Base-by-base conservation (phyloP, 2,329 filamentous ascomycete species). In the Penicillium thymicola region DNA sequence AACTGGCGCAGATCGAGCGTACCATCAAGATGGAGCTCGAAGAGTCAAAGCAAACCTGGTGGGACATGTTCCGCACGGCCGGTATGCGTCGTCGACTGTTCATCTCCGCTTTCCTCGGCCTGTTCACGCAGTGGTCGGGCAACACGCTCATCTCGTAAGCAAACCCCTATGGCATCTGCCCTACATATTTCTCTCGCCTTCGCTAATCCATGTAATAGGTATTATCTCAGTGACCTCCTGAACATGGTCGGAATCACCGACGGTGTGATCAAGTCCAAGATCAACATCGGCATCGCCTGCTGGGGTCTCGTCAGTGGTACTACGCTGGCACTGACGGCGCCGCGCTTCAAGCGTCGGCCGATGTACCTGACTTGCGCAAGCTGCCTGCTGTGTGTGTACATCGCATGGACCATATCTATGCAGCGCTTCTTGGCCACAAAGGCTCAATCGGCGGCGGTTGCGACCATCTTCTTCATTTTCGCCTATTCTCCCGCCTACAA, bases 401-500 rank as follows among this genome's bases (percentile, higher is more conserved):
- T 82, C 38, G 75, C 73, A 25, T 84, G 82, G 76, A 86, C 83
- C 0, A 76, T 85, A 37, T 77, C 75, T 67, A 76, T 60, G 72
- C 73, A 44, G 70, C 72, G 45, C 55, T 70, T 62, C 64, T 68
- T 47, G 67, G 69, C 23, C 25, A 70, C 70, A 11, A 61, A 72
- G 23, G 74, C 76, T 34, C 62, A 65, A 16, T 72, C 76, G 25
- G 73, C 76, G 3, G 75, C 75, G 9, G 69, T 69, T 10, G 64
- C 73, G 7, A 70, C 77, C 37, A 64, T 86, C 32, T 80, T 86
- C 70, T 87, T 85, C 70, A 84, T 83, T 62, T 87, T 85, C 59
- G 74, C 78, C 4, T 87, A 85, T 68, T 79, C 78, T 10, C 82
- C 84, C 4, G 77, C 75, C 58, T 88, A 87, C 68, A 87, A 87